These are phyloP conservation scores for Escallonia rubra DNA, from an alignment of 129 eudicot species.

Conservation along the genomic window DNA sequence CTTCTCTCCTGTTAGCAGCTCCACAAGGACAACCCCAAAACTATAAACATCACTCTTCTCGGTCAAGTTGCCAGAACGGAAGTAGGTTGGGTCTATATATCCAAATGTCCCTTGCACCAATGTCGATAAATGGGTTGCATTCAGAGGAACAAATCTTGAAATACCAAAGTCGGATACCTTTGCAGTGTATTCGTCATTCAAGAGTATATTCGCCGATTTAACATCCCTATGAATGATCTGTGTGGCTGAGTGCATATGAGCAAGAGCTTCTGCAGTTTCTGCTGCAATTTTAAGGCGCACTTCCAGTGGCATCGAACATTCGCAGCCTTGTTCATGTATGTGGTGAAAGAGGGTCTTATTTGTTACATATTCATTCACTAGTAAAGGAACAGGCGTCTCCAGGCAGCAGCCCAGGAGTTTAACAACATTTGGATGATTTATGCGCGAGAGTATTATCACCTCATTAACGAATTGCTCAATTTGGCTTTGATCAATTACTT, in stretches of 20 bases:
- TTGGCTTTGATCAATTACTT: neutral
- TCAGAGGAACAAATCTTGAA: neutral
- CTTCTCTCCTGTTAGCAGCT: neutral
- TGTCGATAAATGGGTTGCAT: neutral
- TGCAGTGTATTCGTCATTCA: neutral
- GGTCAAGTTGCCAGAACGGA: neutral
- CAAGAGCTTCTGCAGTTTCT: conserved; percentile 7
- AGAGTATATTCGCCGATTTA: conserved; percentile 6
- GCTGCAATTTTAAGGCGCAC: conserved; percentile 7
- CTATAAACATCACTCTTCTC: neutral
- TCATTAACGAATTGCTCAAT: conserved; percentile 17
- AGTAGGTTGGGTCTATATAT: neutral
- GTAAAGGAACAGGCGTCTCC: conserved; percentile 12
- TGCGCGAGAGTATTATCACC: conserved; percentile 12
- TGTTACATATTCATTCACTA: conserved; percentile 11
- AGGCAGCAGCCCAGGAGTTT: conserved; percentile 12
- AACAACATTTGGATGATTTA: conserved; percentile 18
- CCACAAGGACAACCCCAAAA: neutral
- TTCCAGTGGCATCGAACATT: neutral
- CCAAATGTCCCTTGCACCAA: conserved; percentile 6
- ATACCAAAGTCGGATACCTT: conserved; percentile 6
- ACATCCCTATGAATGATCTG: conserved; percentile 16
- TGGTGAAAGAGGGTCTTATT: conserved; percentile 6
- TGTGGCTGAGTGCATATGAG: conserved; percentile 16
- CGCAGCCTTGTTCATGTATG: neutral